These are phyloP conservation scores for Danielia oregonensis DNA, from an alignment of 805 yeast genomes.

Conservation along the genomic window DNA sequence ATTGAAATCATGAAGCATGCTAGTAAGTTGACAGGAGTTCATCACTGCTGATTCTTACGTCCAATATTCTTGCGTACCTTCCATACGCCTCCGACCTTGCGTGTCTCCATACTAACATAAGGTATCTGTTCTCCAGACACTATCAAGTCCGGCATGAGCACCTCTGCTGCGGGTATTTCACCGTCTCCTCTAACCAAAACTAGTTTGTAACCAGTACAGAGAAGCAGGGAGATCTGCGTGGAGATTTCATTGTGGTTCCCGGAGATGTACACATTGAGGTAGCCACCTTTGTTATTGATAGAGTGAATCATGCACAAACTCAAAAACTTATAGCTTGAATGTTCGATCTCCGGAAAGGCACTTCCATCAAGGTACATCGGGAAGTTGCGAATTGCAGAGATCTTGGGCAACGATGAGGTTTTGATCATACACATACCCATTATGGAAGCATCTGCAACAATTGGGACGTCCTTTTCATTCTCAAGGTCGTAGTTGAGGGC, in stretches of 20 bases:
- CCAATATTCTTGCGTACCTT: conserved; percentile 39
- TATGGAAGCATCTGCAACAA: conserved; percentile 39
- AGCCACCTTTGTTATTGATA: conserved; percentile 35
- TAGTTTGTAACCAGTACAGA: conserved; percentile 23
- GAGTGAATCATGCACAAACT: conserved; percentile 70
- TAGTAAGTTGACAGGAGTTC: no score
- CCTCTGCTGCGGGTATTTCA: conserved; percentile 59
- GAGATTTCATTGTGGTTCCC: conserved; percentile 13
- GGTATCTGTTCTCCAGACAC: conserved; percentile 9
- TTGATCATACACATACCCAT: conserved; percentile 36
- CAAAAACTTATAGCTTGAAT: conserved; percentile 23
- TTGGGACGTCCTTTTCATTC: conserved; percentile 17
- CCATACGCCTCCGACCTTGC: conserved; percentile 53
- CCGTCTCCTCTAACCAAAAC: conserved; percentile 60
- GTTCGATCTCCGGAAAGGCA: conserved; percentile 1
- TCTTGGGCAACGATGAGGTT: background rate
- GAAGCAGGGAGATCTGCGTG: conserved; percentile 4
- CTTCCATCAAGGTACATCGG: conserved; percentile 1
- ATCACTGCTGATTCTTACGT: conserved; percentile 10
- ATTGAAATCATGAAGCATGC: no score
- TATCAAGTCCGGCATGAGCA: conserved; percentile 31
- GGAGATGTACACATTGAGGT: conserved; percentile 59
- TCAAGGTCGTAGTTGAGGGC: conserved; percentile 8
- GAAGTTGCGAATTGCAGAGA: background rate
- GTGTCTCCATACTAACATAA: conserved; percentile 25